phyloP scores from a whole-genome alignment of 495 filamentous ascomycete species.

The Cryomyces antarcticus region DNA sequence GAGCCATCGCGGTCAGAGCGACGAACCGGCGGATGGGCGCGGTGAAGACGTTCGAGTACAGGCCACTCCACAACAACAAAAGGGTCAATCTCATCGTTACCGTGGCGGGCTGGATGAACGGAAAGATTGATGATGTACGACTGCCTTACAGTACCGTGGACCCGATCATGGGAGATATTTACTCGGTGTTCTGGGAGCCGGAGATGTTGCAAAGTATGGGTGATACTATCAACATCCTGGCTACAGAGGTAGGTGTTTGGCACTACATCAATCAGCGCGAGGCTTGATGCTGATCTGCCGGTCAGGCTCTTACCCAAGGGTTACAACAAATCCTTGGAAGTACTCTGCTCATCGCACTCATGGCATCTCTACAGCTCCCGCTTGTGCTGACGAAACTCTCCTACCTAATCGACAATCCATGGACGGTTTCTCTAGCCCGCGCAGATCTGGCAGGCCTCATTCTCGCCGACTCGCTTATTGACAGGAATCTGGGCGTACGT shows the following conservation, averaged over 20 bases:
- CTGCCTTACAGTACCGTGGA: slow-evolving; percentile 90
- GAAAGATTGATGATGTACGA: slow-evolving; percentile 89
- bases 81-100: slow-evolving; percentile 90
- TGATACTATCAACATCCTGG: slow-evolving; percentile 93
- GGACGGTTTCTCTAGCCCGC: slow-evolving; percentile 82
- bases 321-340: slow-evolving; percentile 87
- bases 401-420: slow-evolving; percentile 96
- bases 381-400: slow-evolving; percentile 85
- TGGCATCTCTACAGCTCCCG: slow-evolving; percentile 86
- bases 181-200: slow-evolving; percentile 94
- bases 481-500: slow-evolving; percentile 74
- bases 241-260: slow-evolving; percentile 57
- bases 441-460: slow-evolving; percentile 81
- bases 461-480: slow-evolving; percentile 81
- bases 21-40: slow-evolving; percentile 69
- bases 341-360: slow-evolving; percentile 70
- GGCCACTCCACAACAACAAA: slow-evolving; percentile 94
- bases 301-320: slow-evolving; percentile 77
- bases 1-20: slow-evolving; percentile 69
- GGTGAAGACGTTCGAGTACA: slow-evolving; percentile 90
- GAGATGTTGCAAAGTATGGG: slow-evolving; percentile 96
- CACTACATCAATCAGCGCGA: too few species aligned
- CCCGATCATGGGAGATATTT: slow-evolving; percentile 94
- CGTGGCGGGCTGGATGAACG: slow-evolving; percentile 94
- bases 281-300: neutral